Conservation (phyloP, 768 basidiomycete genomes). For the Suillus placidus region DNA sequence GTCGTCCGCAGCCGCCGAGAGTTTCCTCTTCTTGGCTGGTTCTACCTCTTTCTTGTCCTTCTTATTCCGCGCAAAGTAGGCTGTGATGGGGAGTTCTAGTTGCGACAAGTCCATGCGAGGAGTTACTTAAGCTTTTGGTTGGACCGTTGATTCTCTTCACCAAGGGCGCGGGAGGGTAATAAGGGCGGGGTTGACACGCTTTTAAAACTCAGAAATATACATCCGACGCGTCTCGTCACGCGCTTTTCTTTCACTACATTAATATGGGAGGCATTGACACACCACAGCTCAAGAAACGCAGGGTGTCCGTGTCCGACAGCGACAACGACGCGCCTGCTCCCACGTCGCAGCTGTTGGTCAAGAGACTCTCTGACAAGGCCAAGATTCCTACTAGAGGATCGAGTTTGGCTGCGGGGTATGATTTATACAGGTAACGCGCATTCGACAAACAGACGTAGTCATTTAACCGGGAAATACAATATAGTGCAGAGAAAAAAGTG, state of each 20-base stretch:
- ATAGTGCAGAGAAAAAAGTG: slow-evolving; percentile 79
- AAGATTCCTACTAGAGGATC: slow-evolving; percentile 87
- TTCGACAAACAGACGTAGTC: neutral
- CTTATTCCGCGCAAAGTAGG: slow-evolving; percentile 25
- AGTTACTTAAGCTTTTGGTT: neutral
- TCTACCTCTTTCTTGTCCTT: slow-evolving; percentile 16
- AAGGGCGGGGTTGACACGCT: slow-evolving; percentile 45
- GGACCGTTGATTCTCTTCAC: neutral
- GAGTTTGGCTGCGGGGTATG: slow-evolving; percentile 88
- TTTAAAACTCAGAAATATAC: slow-evolving; percentile 32
- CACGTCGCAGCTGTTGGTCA: slow-evolving; percentile 68
- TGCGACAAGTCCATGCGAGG: slow-evolving; percentile 34
- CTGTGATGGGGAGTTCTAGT: slow-evolving; percentile 35
- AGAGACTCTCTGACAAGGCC: slow-evolving; percentile 81
- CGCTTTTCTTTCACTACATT: slow-evolving; percentile 2
- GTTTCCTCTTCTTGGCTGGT: slow-evolving; percentile 12
- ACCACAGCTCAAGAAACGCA: slow-evolving; percentile 60
- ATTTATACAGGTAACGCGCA: slow-evolving; percentile 76
- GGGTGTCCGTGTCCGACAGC: slow-evolving; percentile 56
- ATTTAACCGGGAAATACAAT: slow-evolving; percentile 11
- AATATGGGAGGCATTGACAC: slow-evolving; percentile 28
- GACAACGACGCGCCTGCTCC: slow-evolving; percentile 38
- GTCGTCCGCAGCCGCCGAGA: neutral
- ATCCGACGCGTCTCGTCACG: slow-evolving; percentile 26
- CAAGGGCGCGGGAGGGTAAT: neutral